These are phyloP conservation scores for Prunus kanzakura DNA, from an alignment of 306 rosid genomes.

Conservation along the genomic window DNA sequence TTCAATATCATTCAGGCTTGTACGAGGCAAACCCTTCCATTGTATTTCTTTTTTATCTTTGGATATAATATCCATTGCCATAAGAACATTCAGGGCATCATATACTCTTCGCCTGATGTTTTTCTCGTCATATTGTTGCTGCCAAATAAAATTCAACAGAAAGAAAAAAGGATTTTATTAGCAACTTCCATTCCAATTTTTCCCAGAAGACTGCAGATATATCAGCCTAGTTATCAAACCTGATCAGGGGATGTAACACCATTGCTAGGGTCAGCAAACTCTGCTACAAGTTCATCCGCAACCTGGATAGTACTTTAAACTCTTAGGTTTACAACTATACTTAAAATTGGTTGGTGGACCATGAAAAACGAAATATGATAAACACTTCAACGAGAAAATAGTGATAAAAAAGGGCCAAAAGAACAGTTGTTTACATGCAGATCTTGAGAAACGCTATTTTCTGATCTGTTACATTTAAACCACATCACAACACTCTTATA, in stretches of 20 bases:
- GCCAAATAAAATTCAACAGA: slow-evolving; percentile 31
- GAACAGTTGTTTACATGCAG: not conserved
- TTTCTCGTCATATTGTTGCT: slow-evolving; percentile 99
- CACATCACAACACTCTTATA: not conserved
- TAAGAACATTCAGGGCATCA: slow-evolving; percentile 96
- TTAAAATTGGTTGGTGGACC: not conserved
- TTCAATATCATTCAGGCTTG: slow-evolving; percentile 80
- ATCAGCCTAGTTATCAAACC: slow-evolving; percentile 41
- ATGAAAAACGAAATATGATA: not conserved
- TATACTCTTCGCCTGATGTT: slow-evolving; percentile 94
- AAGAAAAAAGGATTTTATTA: not conserved
- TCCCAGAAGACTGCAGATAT: slow-evolving; percentile 13
- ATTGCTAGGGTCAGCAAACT: slow-evolving; percentile 72
- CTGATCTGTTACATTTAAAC: not conserved
- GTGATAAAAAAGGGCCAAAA: not conserved
- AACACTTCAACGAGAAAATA: not conserved
- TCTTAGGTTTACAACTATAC: slow-evolving; percentile 19
- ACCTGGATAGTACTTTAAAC: slow-evolving; percentile 52
- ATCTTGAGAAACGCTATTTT: not conserved
- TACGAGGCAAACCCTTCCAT: slow-evolving; percentile 98
- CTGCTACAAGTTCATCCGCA: slow-evolving; percentile 99
- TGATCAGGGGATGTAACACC: slow-evolving; percentile 78
- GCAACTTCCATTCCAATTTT: slow-evolving; percentile 14
- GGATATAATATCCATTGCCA: slow-evolving; percentile 99
- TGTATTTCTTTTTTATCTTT: slow-evolving; percentile 98